Evolutionary conservation across 1,284 basidiomycete genomes (phyloP), one percentile per base, ranked within the genome.

Genomic region (Boletellus sp.): DNA sequence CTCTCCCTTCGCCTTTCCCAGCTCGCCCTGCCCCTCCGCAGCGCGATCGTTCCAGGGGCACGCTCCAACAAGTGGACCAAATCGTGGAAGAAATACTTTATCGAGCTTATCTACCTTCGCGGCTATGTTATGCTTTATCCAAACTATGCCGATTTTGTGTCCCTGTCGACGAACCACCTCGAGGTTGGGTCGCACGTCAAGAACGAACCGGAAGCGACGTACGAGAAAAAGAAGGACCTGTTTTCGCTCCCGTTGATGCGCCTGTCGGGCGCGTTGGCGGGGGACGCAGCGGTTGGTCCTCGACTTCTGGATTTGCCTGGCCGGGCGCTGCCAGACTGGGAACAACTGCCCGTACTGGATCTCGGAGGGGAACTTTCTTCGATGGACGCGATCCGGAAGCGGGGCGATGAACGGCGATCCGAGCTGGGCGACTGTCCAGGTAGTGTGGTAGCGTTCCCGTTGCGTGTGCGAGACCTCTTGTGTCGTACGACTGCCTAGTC

Each of bases 51-150:
- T 19, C 86, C 86, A 0, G 71, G 79, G 21, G 80, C 90, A 21
- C 83, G 89, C 35, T 91, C 89, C 21, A 92, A 89, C 71, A 72
- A 74, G 32, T 93, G 91, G 91, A 76, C 78, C 16, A 77, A 78
- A 45, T 90, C 87, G 8, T 93, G 90, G 91, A 93, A 93, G 67
- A 85, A 84, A 56, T 92, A 86, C 68, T 89, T 92, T 66, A 92
- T 91, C 67, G 90, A 93, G 67, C 75, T 92, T 49, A 82, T 81
- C 35, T 89, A 83, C 66, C 75, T 93, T 13, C 81, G 83, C 8
- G 89, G 89, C 6, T 90, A 90, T 67, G 79, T 83, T 49, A 93
- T 93, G 89, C 77, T 93, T 18, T 93, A 93, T 62, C 89, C 90
- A 6, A 93, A 92, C 67, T 92, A 82, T 61, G 75, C 74, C 32